Evolutionary conservation across 176 grass and related monocot species (phyloP).

Genomic region (Musa acuminata): DNA sequence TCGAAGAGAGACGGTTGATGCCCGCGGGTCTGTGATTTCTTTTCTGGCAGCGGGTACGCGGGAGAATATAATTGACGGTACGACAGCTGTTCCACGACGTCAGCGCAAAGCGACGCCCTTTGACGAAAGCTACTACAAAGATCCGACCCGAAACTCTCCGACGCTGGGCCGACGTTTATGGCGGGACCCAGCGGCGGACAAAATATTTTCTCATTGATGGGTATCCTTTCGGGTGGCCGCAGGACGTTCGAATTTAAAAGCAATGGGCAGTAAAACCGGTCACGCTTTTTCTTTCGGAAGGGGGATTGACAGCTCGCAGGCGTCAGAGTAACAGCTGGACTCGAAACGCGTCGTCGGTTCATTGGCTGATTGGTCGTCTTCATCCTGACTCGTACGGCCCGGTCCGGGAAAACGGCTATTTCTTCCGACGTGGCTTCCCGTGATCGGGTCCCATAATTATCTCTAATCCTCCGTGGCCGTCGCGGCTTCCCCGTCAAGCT

Average conservation of each 20-base stretch:
- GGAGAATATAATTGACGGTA: too few relatives aligned
- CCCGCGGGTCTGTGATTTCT: too few relatives aligned
- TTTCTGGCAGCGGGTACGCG: too few relatives aligned
- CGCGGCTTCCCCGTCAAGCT: neutral
- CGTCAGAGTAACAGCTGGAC: slow-evolving; percentile 5
- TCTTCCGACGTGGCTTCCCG: neutral
- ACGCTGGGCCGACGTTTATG: too few relatives aligned
- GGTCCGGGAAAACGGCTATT: neutral
- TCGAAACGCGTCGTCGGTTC: neutral
- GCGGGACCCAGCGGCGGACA: too few relatives aligned
- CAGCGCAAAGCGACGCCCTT: too few relatives aligned
- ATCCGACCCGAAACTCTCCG: too few relatives aligned
- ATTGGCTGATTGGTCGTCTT: neutral
- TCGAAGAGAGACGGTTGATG: too few relatives aligned
- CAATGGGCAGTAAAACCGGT: neutral
- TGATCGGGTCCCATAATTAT: neutral
- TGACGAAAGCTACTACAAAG: too few relatives aligned
- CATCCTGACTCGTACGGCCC: neutral
- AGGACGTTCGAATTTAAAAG: neutral
- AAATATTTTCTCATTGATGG: too few relatives aligned
- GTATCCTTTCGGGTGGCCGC: too few relatives aligned
- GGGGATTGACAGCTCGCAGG: neutral
- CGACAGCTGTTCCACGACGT: too few relatives aligned
- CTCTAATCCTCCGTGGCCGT: neutral
- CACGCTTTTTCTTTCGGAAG: slow-evolving; percentile 3